Base-by-base conservation (phyloP, 257 asterid species). In the Prunella vulgaris region DNA sequence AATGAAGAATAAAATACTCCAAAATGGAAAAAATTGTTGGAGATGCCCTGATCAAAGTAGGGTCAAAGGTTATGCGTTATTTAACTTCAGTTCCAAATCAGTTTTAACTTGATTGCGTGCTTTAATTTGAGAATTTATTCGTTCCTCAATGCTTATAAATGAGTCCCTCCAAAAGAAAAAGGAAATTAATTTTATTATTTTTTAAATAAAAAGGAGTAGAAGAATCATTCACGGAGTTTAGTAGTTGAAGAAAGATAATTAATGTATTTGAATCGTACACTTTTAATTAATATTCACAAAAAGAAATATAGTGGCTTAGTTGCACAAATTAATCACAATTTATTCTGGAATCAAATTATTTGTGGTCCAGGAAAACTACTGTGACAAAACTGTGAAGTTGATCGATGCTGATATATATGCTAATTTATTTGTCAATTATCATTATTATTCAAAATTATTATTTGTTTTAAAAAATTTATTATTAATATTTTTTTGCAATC, bases 301-400 rank as follows among this genome's bases (percentile, higher is more conserved):
- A 14, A 48, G 8, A 17, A n/a, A 7, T 28, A 62, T 28, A 62
- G 58, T 63, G 70, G 72, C 63, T 69, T 69, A 27, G 66, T 75
- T 62, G 63, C 63, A 20, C 40, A 42, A 14, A 59, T 67, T 38
- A 38, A 42, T 42, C 66, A 71, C 18, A 68, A 2, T 69, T 13
- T 44, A 75, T 42, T 64, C 61, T 69, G 72, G 68, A 60, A 75
- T 60, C 27, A 35, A 67, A 67, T 17, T 52, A 74, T 25, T 46
- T 22, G 74, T 64, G 33, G 54, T 59, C 48, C 42, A 32, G 10
- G 17, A 15, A 49, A 53, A 53, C n/a, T 53, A 7, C 10, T 5
- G 7, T 9, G n/a, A 51, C 27, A 21, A 53, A 53, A 22, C 27
- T 9, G 5, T 5, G 27, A 51, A 51, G 13, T 9, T 21, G 10